phyloP scores from a whole-genome alignment of 2,329 filamentous ascomycete species.

The Metarhizium anisopliae region DNA sequence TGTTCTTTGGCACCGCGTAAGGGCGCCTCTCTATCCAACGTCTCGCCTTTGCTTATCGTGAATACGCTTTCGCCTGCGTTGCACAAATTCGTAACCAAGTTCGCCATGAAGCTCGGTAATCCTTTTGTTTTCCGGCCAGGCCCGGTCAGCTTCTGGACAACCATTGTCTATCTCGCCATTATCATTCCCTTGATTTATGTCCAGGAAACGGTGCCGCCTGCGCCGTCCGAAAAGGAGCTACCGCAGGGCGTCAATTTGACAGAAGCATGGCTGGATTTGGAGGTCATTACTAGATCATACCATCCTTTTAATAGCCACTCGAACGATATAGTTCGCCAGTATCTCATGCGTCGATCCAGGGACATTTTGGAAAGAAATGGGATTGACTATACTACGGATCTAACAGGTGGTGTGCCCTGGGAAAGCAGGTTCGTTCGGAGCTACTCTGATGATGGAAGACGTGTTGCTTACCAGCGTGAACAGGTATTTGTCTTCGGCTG shows the following conservation, averaged over 20 bases:
- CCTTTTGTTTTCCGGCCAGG: slow-evolving; percentile 70
- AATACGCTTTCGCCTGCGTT: neutral
- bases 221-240: slow-evolving; percentile 42
- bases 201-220: slow-evolving; percentile 65
- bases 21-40: neutral
- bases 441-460: neutral
- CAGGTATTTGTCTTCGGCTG: slow-evolving; percentile 2
- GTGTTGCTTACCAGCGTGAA: neutral
- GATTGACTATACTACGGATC: slow-evolving; percentile 36
- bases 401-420: slow-evolving; percentile 21
- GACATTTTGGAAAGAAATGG: slow-evolving; percentile 58
- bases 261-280: slow-evolving; percentile 79
- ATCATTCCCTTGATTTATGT: slow-evolving; percentile 63
- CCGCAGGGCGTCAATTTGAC: slow-evolving; percentile 64
- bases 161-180: slow-evolving; percentile 67
- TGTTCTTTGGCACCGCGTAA: neutral
- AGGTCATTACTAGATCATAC: slow-evolving; percentile 62
- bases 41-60: neutral
- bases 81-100: neutral
- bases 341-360: slow-evolving; percentile 62
- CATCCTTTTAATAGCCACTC: slow-evolving; percentile 83
- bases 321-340: slow-evolving; percentile 74
- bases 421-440: slow-evolving; percentile 1
- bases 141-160: slow-evolving; percentile 74
- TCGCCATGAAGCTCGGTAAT: slow-evolving; percentile 30